Percentiles rank a stretch among this genome's conserved stretches.
Conservation (phyloP, 768 basidiomycete genomes). For the Nidula microcarpa region DNA sequence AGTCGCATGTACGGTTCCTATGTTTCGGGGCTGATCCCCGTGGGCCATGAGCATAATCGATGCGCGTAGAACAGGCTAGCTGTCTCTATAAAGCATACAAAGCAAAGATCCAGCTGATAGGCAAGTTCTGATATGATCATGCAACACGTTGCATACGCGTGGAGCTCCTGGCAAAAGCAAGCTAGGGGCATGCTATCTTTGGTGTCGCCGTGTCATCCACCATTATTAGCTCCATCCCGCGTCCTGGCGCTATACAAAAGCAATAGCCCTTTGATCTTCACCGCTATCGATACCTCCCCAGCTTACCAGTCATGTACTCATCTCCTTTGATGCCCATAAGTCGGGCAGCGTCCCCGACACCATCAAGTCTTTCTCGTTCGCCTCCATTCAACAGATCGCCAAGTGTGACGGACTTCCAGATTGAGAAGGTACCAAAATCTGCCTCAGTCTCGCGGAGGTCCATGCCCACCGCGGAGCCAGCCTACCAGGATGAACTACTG, state of each 20-base stretch:
- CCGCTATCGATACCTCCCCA: neutral
- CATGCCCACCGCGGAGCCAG: constrained; percentile 18
- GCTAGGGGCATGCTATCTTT: neutral
- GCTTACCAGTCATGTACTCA: neutral
- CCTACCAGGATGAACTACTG: constrained; percentile 47
- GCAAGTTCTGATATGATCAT: neutral
- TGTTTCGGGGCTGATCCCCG: neutral
- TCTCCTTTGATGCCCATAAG: constrained; percentile 11
- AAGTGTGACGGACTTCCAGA: constrained; percentile 57
- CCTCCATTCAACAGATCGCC: constrained; percentile 34
- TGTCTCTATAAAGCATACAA: neutral
- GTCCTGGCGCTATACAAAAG: neutral
- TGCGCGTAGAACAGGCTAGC: neutral
- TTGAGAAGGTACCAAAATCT: constrained; percentile 49
- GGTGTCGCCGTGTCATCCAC: too few species aligned
- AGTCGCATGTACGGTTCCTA: neutral
- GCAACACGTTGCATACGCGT: constrained; percentile 1
- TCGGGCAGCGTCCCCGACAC: constrained; percentile 21
- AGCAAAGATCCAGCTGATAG: neutral
- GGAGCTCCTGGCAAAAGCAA: neutral
- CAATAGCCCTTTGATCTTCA: neutral
- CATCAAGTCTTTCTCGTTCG: constrained; percentile 13
- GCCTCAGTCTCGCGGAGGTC: constrained; percentile 27
- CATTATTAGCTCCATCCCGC: neutral
- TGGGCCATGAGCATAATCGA: too few species aligned